A percentile compares a stretch with the other conserved stretches of the same genome.
phyloP scores from a whole-genome alignment of 257 asterid species.

The Lavandula angustifolia region DNA sequence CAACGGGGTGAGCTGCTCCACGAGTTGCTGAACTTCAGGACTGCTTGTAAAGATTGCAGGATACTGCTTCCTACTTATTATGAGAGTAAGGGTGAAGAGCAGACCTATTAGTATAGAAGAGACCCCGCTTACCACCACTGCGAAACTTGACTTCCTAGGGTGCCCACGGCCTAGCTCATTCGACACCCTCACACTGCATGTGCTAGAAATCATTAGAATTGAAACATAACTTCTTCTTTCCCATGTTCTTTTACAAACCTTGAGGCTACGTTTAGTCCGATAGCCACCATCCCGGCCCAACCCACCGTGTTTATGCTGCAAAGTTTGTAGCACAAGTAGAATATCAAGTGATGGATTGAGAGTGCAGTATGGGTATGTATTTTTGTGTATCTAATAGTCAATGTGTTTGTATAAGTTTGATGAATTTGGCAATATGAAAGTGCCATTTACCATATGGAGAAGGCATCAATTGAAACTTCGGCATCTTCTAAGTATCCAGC shows the following conservation, averaged over 20 bases:
- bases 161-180: slow-evolving; percentile 50
- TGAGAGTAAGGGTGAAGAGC: slow-evolving; percentile 35
- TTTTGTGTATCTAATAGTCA: no score
- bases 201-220: background rate
- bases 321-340: background rate
- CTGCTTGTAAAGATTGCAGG: slow-evolving; percentile 46
- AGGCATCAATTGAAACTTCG: slow-evolving; percentile 54
- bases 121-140: slow-evolving; percentile 44
- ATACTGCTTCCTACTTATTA: slow-evolving; percentile 35
- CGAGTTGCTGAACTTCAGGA: slow-evolving; percentile 39
- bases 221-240: no score
- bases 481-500: slow-evolving; percentile 57
- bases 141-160: slow-evolving; percentile 45
- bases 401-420: no score
- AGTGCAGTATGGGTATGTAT: background rate
- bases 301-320: slow-evolving; percentile 47
- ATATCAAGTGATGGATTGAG: background rate
- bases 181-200: slow-evolving; percentile 55
- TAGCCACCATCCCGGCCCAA: slow-evolving; percentile 46
- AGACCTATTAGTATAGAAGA: slow-evolving; percentile 40
- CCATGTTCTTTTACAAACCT: slow-evolving; percentile 42
- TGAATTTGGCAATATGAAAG: no score
- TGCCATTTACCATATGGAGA: slow-evolving; percentile 50
- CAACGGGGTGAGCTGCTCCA: slow-evolving; percentile 51
- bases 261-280: slow-evolving; percentile 51